Percentiles rank a stretch among this genome's conserved stretches.
phyloP scores from a whole-genome alignment of 106 monocot species.

The Dioscorea dumetorum region DNA sequence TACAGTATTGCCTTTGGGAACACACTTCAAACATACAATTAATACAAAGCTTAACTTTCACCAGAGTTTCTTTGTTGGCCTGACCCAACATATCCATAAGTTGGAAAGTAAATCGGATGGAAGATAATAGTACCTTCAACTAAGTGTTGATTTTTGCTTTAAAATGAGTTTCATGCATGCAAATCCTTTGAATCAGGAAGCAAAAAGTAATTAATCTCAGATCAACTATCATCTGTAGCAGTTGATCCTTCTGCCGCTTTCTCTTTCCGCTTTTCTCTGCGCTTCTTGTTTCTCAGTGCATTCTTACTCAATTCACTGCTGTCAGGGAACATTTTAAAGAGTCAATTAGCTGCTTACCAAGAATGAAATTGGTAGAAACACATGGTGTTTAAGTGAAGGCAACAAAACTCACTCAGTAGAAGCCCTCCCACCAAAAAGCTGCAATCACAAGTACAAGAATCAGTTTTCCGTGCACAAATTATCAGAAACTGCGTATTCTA shows the following conservation, averaged over 20 bases:
- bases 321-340: background rate
- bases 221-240: constrained; percentile 15
- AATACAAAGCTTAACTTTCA: no score
- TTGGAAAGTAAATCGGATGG: no score
- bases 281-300: constrained; percentile 84
- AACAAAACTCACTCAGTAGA: constrained; percentile 59
- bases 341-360: background rate
- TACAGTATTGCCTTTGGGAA: no score
- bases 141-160: no score
- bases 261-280: constrained; percentile 79
- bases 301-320: constrained; percentile 75
- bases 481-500: no score
- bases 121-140: no score
- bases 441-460: constrained; percentile 7
- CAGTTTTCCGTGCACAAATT: no score
- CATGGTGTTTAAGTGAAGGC: background rate
- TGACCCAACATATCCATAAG: no score
- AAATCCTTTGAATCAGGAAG: no score
- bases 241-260: constrained; percentile 60
- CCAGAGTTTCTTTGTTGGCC: no score
- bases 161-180: no score
- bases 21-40: no score
- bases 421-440: constrained; percentile 61
- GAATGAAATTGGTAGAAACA: background rate
- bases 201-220: background rate